These are phyloP conservation scores for Cladorrhinum sp. DNA, from an alignment of 2,329 filamentous ascomycete species.

Conservation along the genomic window DNA sequence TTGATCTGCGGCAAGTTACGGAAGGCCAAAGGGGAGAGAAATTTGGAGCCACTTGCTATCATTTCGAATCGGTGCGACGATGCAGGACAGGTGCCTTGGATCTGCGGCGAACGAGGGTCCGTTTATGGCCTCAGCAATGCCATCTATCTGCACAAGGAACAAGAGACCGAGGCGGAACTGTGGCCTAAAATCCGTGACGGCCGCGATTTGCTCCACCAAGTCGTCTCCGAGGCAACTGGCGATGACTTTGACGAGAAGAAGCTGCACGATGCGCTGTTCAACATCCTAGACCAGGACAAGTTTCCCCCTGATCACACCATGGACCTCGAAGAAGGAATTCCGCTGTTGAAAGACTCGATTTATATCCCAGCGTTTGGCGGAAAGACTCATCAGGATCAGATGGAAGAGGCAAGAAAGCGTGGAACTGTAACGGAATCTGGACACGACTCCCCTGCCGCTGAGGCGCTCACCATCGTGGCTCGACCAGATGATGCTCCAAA, in stretches of 20 bases:
- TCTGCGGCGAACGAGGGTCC: constrained; percentile 49
- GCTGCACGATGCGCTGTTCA: constrained; percentile 51
- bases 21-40: constrained; percentile 21
- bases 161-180: constrained; percentile 21
- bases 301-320: constrained; percentile 45
- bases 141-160: constrained; percentile 48
- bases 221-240: constrained; percentile 40
- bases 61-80: constrained; percentile 59
- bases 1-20: constrained; percentile 62
- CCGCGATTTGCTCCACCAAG: constrained; percentile 43
- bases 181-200: constrained; percentile 63
- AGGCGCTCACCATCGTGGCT: constrained; percentile 35
- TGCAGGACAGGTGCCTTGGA: constrained; percentile 54
- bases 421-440: constrained; percentile 35
- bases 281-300: constrained; percentile 55
- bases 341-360: constrained; percentile 55
- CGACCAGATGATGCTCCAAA: constrained; percentile 35
- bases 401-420: constrained; percentile 38
- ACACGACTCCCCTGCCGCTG: constrained; percentile 33
- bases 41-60: constrained; percentile 53
- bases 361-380: constrained; percentile 60
- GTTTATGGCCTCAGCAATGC: constrained; percentile 63
- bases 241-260: constrained; percentile 43
- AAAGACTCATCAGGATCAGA: constrained; percentile 42
- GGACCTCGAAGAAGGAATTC: constrained; percentile 53